A percentile compares a stretch with the other conserved stretches of the same genome.
phyloP scores from a whole-genome alignment of 2,329 filamentous ascomycete species.

The Claviceps sp. region DNA sequence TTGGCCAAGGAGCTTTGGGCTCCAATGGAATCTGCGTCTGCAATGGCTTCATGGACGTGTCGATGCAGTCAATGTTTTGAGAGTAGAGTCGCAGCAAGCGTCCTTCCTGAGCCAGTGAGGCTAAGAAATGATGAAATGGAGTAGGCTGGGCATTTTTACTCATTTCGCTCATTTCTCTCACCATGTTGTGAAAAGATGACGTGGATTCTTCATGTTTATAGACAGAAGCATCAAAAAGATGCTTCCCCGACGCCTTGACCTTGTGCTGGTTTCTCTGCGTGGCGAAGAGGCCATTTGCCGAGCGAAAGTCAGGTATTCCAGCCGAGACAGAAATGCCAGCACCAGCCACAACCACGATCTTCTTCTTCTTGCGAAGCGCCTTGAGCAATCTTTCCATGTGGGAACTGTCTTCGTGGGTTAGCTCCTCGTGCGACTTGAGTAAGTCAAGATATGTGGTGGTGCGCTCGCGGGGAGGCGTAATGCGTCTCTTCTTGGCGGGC shows the following conservation, averaged over 20 bases:
- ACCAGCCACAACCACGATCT: conserved; percentile 92
- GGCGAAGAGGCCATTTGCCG: conserved; percentile 76
- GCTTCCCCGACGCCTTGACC: conserved; percentile 77
- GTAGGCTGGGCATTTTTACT: conserved; percentile 70
- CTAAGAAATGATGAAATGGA: conserved; percentile 83
- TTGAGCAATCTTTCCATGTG: conserved; percentile 61
- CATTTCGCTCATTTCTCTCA: conserved; percentile 71
- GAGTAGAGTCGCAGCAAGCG: conserved; percentile 84
- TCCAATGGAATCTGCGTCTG: conserved; percentile 70
- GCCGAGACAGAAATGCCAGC: conserved; percentile 95
- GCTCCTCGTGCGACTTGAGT: conserved; percentile 33
- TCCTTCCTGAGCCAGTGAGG: conserved; percentile 75
- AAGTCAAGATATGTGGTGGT: conserved; percentile 77
- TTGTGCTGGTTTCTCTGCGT: conserved; percentile 78
- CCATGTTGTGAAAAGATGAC: conserved; percentile 89
- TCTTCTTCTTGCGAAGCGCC: conserved; percentile 75
- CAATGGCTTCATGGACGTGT: conserved; percentile 69
- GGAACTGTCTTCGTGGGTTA: conserved; percentile 26
- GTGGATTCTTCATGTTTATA: conserved; percentile 88
- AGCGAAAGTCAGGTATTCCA: conserved; percentile 94
- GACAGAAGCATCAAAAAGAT: conserved; percentile 93
- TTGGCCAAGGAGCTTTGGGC: conserved; percentile 79
- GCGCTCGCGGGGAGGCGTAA: conserved; percentile 47
- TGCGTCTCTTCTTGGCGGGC: conserved; percentile 64
- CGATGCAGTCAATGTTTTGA: conserved; percentile 93